Evolutionary conservation across 1,284 basidiomycete species (phyloP), one percentile per base, ranked within the genome.

Genomic region (Sanghuangporus sanghuang): DNA sequence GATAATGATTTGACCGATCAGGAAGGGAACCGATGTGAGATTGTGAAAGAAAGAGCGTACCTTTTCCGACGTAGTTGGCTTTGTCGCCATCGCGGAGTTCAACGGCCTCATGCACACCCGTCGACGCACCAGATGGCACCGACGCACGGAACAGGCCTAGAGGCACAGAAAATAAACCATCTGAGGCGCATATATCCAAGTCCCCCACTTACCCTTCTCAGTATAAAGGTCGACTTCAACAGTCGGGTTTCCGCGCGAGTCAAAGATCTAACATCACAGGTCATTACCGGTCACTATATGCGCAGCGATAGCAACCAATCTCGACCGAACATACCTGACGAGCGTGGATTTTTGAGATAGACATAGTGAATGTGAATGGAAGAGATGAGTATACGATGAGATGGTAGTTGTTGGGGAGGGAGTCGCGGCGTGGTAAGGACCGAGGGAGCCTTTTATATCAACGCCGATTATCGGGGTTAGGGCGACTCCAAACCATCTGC

Each of bases 51-150:
- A 27, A 11, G 35, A 44, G 68, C 80, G 67, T 70, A 90, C 95
- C 95, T 83, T 99, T 99, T 76, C 97, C 97, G 73, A 98, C 86
- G 77, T 98, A 99, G 71, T 85, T 84, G 71, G 81, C 80, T 81
- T 96, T 96, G 83, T 96, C 96, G 68, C 90, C 92, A 79, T 99
- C 97, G 71, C 97, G 94, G 75, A 99, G 91, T 82, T 99, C 97
- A 69, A 97, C 94, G 69, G 97, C 97, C 81, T 99, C 97, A 79
- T 99, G 95, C 71, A 95, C 82, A 83, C 97, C 97, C 64, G 96
- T 99, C 66, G 96, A 99, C 58, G 97, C 97, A 77, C 97, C 97
- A 64, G 96, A 98, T 63, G 97, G 97, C 54, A 99, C 97, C 69
- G 94, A 87, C 68, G 95, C 93, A 69, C 94, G 91, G 91, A 91